Evolutionary conservation across 192 early-diverging fungal species (phyloP).

Genomic region (Chytriomyces sp.): DNA sequence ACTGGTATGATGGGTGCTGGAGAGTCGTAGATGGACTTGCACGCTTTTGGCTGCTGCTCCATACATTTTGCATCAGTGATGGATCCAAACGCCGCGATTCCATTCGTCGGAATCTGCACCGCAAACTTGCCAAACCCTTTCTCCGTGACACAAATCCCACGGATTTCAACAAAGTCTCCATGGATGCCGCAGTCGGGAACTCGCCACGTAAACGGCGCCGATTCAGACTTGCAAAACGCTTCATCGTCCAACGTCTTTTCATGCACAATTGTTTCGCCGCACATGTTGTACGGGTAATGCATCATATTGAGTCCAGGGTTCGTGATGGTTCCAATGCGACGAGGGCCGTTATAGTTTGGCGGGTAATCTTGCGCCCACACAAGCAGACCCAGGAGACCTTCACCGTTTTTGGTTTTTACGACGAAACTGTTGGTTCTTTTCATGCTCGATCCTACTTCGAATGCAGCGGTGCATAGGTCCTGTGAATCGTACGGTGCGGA

Average conservation of each 20-base stretch:
- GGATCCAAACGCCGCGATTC: not conserved
- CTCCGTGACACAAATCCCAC: not conserved
- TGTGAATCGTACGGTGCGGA: constrained; percentile 10
- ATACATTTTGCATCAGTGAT: constrained; percentile 7
- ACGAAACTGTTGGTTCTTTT: constrained; percentile 2
- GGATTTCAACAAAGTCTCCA: constrained; percentile 1
- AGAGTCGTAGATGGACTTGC: constrained; percentile 2
- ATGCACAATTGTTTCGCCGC: constrained; percentile 38
- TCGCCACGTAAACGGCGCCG: constrained; percentile 11
- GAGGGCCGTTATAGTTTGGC: constrained; percentile 1
- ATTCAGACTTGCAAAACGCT: constrained; percentile 5
- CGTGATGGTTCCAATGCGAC: constrained; percentile 28
- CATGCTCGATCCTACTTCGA: not conserved
- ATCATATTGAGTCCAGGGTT: constrained; percentile 36
- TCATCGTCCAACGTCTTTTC: constrained; percentile 24
- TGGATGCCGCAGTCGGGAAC: constrained; percentile 6
- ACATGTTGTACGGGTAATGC: constrained; percentile 31
- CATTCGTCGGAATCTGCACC: not conserved
- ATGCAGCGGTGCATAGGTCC: constrained; percentile 33
- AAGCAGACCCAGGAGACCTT: constrained; percentile 34
- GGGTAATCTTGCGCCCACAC: constrained; percentile 39
- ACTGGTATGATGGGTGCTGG: not conserved
- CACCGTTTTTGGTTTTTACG: not conserved
- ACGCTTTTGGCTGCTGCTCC: constrained; percentile 4
- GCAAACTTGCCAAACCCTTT: not conserved